Evolutionary conservation across 768 basidiomycete species (phyloP).

Genomic region (Rubroboletus pulcherrimus): DNA sequence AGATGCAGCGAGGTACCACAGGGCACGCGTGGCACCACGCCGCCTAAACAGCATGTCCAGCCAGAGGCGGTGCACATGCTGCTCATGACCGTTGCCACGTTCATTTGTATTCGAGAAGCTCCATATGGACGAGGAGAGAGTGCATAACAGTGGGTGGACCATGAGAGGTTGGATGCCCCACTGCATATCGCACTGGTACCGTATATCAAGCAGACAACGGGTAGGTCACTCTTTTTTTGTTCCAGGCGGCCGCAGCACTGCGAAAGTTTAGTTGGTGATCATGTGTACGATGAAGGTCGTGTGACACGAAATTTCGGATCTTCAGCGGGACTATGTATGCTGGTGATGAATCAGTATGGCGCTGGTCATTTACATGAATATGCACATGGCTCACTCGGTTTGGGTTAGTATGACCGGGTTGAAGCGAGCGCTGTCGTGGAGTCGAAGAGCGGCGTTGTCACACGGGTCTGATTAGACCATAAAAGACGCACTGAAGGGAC

Average conservation of each 20-base stretch:
- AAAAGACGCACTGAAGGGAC: not conserved
- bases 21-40: not conserved
- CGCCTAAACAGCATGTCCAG: not conserved
- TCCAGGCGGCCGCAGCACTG: not conserved
- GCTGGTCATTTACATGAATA: not conserved
- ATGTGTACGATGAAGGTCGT: constrained; percentile 11
- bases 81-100: not conserved
- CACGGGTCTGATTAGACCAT: not conserved
- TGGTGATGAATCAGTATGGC: not conserved
- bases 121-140: not conserved
- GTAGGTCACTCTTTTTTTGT: not conserved
- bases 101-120: not conserved
- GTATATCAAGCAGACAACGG: not conserved
- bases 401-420: not conserved
- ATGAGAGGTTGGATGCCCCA: not conserved
- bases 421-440: constrained; percentile 1
- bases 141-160: not conserved
- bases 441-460: not conserved
- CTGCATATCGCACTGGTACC: not conserved
- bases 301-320: constrained; percentile 9
- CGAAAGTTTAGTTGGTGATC: not conserved
- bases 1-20: not conserved
- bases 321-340: not conserved
- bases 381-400: not conserved
- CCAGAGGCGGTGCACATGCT: not conserved